These are phyloP conservation scores for Infundibulicybe gibba DNA, from an alignment of 768 basidiomycete genomes.

Conservation along the genomic window DNA sequence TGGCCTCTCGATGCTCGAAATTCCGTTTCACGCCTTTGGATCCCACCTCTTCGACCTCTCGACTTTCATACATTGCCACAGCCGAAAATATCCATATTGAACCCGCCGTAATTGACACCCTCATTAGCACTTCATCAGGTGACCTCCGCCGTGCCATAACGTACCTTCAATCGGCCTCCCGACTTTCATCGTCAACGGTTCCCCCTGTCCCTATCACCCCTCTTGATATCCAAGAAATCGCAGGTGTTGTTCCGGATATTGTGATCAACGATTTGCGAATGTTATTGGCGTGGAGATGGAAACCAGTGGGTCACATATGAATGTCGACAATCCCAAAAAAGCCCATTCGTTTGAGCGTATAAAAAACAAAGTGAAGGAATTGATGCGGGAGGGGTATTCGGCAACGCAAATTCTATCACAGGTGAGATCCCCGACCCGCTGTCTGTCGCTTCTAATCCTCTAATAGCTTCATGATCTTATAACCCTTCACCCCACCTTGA, in stretches of 20 bases:
- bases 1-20: slow-evolving; percentile 98
- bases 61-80: slow-evolving; percentile 78
- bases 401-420: slow-evolving; percentile 87
- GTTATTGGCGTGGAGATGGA: slow-evolving; percentile 70
- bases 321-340: slow-evolving; percentile 38
- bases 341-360: slow-evolving; percentile 55
- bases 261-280: slow-evolving; percentile 61
- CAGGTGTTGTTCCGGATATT: slow-evolving; percentile 83
- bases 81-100: slow-evolving; percentile 65
- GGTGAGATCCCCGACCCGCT: slow-evolving; percentile 41
- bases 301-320: slow-evolving; percentile 31
- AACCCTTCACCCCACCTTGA: slow-evolving; percentile 76
- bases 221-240: slow-evolving; percentile 90
- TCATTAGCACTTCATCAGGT: slow-evolving; percentile 81
- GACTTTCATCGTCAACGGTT: slow-evolving; percentile 71
- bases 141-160: slow-evolving; percentile 97
- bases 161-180: slow-evolving; percentile 92
- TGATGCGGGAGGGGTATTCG: slow-evolving; percentile 90
- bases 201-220: slow-evolving; percentile 76
- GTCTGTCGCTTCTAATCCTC: slow-evolving; percentile 1
- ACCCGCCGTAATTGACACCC: slow-evolving; percentile 58
- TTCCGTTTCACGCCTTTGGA: slow-evolving; percentile 97
- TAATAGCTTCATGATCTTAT: slow-evolving; percentile 86
- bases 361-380: slow-evolving; percentile 64
- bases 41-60: slow-evolving; percentile 62